Evolutionary conservation across 306 rosid species (phyloP), one percentile per base, ranked within the genome.

Genomic region (Gastrolobium villosum): DNA sequence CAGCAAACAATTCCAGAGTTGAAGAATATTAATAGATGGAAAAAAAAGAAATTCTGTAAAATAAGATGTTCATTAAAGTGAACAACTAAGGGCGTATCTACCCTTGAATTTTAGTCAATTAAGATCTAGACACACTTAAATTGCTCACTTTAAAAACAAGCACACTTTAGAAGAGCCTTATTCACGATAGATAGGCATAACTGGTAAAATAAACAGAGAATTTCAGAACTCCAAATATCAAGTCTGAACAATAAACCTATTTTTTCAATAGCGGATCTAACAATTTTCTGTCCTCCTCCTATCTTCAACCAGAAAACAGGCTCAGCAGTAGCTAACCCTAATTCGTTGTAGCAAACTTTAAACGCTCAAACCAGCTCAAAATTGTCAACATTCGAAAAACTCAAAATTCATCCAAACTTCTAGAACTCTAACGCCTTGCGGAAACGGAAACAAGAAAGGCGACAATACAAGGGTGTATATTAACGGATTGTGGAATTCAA

Each of bases 241-340:
- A 52, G 15, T 62, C 35, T 52, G 56, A 26, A 57, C 46, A 35
- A 15, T 46, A 68, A 41, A 74, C 26, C 66, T 7, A 75, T 52
- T 32, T 32, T 28, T 48, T 11, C 10, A n/a, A 15, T 0, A 48
- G 41, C 80, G 62, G 87, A 86, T 88, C 87, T 73, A 67, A 52
- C 49, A 61, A 40, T n/a, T 50, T 61, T 1, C 14, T 54, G 10
- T 28, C 49, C 59, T 49, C 78, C 56, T 30, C 11, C 45, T 20
- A 78, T 69, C 63, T 62, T 75, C 9, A 20, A 46, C 54, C 39
- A 45, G 15, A 10, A 20, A 20, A 20, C 26, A 20, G 26, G 26
- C 48, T 14, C 7, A 4, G 9, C 14, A 15, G n/a, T 3, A 74
- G n/a, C 9, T 35, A 83, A 79, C 87, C 91, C 86, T 79, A 84